Evolutionary conservation across 441 rosid genomes (phyloP), one percentile per base, ranked within the genome.

Genomic region (Syzygium malaccense): DNA sequence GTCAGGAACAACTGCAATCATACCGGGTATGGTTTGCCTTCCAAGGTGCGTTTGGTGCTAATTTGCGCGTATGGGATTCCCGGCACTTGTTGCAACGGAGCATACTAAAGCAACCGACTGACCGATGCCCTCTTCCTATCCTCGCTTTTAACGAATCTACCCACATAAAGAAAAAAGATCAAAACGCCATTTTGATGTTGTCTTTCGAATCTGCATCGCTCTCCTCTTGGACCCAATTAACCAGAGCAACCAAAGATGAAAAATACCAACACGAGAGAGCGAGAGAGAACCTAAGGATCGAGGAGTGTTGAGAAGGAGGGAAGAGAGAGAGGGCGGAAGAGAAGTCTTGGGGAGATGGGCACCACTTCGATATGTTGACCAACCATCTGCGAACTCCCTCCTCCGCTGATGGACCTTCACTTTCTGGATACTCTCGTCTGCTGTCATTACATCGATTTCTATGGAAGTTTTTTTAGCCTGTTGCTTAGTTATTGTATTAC

Each of bases 1-100:
- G 87, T 51, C 53, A 68, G 75, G 12, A 64, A 64, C 75, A 7
- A 58, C 55, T 68, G 33, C 48, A 57, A 56, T 55, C 91, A 84
- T 92, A 94, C 96, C 94, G 93, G 88, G 89, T 93, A 95, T 53
- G 98, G 98, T 86, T 95, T 95, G 86, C 96, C 96, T 89, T 95
- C 94, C 64, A 62, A 41, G 3, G 94, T 94, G 80, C 96, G 96
- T 18, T 90, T 89, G 89, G 95, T 95, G 88, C 88, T 80, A 87
- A 93, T 93, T 49, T 92, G 90, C 45, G 90, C 87, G 87, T 83
- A 92, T 8, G 94, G 94, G 68, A 93, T 90, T 80, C 93, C 94
- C 88, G 93, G 41, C 20, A 94, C 94, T 88, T 95, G 88, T 88
- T 86, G 91, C 54, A 92, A 90, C 62, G 95, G 91, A 79, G 94